Conservation (phyloP, 1,139 yeast genomes). For the Meyerozyma carpophila region DNA sequence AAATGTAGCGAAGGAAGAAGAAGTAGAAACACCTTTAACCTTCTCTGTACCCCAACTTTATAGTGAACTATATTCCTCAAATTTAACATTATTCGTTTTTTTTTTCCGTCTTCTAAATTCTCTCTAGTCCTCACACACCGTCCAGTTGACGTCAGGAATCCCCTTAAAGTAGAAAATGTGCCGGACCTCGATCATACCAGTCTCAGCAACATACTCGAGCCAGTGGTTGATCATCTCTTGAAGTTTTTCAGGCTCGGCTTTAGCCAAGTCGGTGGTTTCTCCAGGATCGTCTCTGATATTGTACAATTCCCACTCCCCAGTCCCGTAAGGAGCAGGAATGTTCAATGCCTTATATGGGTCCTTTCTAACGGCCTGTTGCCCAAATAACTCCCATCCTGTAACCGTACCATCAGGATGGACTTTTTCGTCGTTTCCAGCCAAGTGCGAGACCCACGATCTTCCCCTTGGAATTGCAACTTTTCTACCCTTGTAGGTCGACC, state of each 20-base stretch:
- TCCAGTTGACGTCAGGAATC: not conserved
- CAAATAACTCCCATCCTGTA: slow-evolving; percentile 57
- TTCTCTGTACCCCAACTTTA: no score
- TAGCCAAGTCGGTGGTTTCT: slow-evolving; percentile 39
- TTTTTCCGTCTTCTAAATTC: no score
- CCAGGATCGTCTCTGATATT: slow-evolving; percentile 42
- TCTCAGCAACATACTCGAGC: slow-evolving; percentile 50
- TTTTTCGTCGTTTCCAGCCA: slow-evolving; percentile 17
- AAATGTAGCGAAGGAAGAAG: no score
- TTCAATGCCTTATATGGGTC: slow-evolving; percentile 46
- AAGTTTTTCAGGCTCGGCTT: slow-evolving; percentile 24
- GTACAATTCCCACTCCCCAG: slow-evolving; percentile 47
- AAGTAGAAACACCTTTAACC: no score
- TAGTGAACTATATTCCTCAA: no score
- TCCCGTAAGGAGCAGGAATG: slow-evolving; percentile 46
- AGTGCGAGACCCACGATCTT: slow-evolving; percentile 32
- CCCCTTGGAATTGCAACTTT: slow-evolving; percentile 37
- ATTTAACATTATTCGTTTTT: no score
- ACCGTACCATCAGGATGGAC: slow-evolving; percentile 43
- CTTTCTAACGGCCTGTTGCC: slow-evolving; percentile 50
- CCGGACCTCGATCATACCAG: slow-evolving; percentile 42
- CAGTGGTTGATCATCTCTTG: slow-evolving; percentile 41
- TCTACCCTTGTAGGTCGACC: slow-evolving; percentile 30
- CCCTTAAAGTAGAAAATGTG: not conserved
- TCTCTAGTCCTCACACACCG: not conserved